phyloP scores from a whole-genome alignment of 2,329 filamentous ascomycete species.

The Thyridium curvatum region DNA sequence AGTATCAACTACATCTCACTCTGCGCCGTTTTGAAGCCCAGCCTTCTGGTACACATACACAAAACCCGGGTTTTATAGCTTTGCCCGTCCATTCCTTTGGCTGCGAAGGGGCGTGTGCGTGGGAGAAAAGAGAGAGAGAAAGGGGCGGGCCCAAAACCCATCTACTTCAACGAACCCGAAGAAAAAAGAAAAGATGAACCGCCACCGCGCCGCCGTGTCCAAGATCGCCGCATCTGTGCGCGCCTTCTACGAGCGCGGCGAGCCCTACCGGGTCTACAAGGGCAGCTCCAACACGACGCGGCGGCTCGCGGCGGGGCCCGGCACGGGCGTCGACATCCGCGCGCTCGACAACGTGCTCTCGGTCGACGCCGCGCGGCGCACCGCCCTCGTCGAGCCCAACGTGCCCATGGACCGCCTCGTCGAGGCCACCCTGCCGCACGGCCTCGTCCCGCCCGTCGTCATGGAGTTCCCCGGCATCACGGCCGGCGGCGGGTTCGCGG shows the following conservation, averaged over 20 bases:
- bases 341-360: conserved; percentile 56
- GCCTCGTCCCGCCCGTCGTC: conserved; percentile 63
- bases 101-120: no score
- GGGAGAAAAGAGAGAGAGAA: no score
- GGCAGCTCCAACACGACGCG: conserved; percentile 72
- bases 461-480: conserved; percentile 77
- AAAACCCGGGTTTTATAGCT: no score
- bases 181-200: conserved; percentile 40
- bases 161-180: no score
- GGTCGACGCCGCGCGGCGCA: conserved; percentile 48
- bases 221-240: conserved; percentile 41
- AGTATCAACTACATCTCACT: no score
- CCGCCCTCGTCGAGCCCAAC: conserved; percentile 67
- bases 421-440: conserved; percentile 56
- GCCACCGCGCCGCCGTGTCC: conserved; percentile 40
- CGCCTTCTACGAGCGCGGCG: conserved; percentile 37
- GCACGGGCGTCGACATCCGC: conserved; percentile 57
- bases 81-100: no score
- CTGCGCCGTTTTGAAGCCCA: no score
- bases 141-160: background rate
- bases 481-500: conserved; percentile 64
- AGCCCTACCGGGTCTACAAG: conserved; percentile 69
- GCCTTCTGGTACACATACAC: no score
- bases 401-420: conserved; percentile 69
- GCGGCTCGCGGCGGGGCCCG: conserved; percentile 30